Base-by-base conservation (phyloP, 1,139 yeast genomes). In the Meyerozyma athensensis region DNA sequence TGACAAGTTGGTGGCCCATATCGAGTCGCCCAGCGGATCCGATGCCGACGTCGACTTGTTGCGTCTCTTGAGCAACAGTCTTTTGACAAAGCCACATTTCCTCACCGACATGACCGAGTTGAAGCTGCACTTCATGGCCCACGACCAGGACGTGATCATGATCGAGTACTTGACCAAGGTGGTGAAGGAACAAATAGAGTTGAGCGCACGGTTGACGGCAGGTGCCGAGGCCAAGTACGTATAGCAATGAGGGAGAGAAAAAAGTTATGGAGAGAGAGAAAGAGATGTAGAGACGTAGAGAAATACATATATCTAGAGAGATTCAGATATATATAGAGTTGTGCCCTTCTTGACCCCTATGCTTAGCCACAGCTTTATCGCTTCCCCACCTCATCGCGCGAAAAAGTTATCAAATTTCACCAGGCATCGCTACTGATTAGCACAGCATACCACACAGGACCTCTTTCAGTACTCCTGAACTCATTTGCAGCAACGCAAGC, bases 101-200 rank as follows among this genome's bases (percentile, higher is more conserved):
- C 74, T 81, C 45, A 65, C 77, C 42, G 77, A 83, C 50, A 56
- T 77, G 43, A 79, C 74, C 22, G 73, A 69, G 35, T 72, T 85
- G 49, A 79, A 76, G 53, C 65, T 68, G 48, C 73, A 80, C 47
- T 81, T 86, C 72, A 78, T 77, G 53, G 74, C 78, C 39, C 90
- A 86, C 59, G 71, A 82, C 56, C 90, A 86, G 61, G 96, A 87
- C 55, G 81, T 87, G 33, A 74, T 85, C 46, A 80, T 86, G 81
- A 77, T 87, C 48, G 94, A 86, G 54, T 85, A 81, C 58, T 73
- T 87, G 63, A 84, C 95, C 43, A 81, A 83, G 54, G 86, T 94
- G 38, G 81, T 87, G 51, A 85, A 84, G 66, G 86, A 89, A 47
- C 96, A 87, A 65, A 74, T 86, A 48, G 92, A 84, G 56, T 72